Conservation (phyloP, 192 early-diverging fungal genomes). For the Mortierella antarctica region DNA sequence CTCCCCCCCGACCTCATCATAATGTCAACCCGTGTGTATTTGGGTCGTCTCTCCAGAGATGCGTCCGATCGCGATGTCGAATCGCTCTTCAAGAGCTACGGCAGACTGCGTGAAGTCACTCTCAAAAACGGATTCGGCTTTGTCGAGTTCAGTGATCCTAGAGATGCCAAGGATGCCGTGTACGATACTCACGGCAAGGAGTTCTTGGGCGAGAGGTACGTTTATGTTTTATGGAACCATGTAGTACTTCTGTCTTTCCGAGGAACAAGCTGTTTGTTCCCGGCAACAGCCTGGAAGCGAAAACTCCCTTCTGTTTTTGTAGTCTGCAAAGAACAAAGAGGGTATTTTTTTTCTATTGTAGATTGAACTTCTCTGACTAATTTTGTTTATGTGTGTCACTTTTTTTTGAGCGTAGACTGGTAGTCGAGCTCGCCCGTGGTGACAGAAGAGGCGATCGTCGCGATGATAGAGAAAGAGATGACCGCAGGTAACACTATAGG, state of each 20-base stretch:
- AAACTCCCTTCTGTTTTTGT: no score
- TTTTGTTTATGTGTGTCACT: background rate
- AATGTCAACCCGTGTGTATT: conserved; percentile 70
- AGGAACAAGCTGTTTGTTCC: background rate
- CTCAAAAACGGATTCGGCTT: conserved; percentile 91
- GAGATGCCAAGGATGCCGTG: conserved; percentile 93
- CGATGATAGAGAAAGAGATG: conserved; percentile 54
- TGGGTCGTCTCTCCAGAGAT: conserved; percentile 89
- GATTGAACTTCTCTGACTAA: conserved; percentile 2
- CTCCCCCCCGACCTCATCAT: background rate
- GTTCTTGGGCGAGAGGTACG: conserved; percentile 87
- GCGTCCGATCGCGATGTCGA: conserved; percentile 86
- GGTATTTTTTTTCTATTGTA: no score
- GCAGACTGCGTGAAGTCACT: conserved; percentile 84
- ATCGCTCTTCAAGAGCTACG: conserved; percentile 83
- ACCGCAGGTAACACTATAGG: conserved; percentile 39
- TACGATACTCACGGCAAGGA: conserved; percentile 82
- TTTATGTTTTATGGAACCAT: background rate
- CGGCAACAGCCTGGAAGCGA: no score
- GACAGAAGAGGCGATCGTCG: conserved; percentile 65
- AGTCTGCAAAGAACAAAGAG: no score
- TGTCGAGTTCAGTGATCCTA: conserved; percentile 89
- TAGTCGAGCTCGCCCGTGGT: conserved; percentile 84
- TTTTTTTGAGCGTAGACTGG: conserved; percentile 59
- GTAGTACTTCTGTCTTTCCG: background rate